Base-by-base conservation (phyloP, 1,139 yeast genomes). In the Debaryomyces singareniensis region DNA sequence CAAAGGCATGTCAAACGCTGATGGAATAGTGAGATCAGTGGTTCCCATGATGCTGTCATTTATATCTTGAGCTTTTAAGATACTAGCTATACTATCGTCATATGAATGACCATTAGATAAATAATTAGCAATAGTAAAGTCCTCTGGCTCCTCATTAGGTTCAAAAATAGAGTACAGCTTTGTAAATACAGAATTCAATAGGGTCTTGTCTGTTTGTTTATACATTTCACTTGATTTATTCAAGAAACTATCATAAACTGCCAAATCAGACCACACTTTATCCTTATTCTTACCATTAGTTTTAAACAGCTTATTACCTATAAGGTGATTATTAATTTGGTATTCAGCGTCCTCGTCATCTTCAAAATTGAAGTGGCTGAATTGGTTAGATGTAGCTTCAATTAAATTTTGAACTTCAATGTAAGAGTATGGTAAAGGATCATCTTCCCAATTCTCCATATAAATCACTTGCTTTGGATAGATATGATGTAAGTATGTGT, bases 401-500 rank as follows among this genome's bases (percentile, higher is more conserved):
- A 60, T 40, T 11, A 66, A 47, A 3, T 51, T 42, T 13, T 52
- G 56, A 13, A 70, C 62, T 32, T 66, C 71, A 15, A 66, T 61
- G 30, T 61, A 69, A 36, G 64, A 68, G 35, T 49, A 64, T 1
- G 69, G 64, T 20, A 66, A 55, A 3, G 62, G 56, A 5, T 58
- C 67, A 31, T 64, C 66, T 15, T 49, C 49, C 72, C 72, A 66
- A 26, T 57, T 51, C 35, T 64, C 71, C 53, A 62, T 58, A 35
- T 58, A 61, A 2, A 62, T 40, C 12, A 64, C 68, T 36, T 61
- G 68, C 45, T 63, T 62, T 22, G 62, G 53, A 39, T 63, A 54
- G 29, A 51, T 57, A 30, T 64, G 53, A 36, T 66, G 71, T 6
- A 59, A 43, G 33, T 55, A 57, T 6, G 64, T 50, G 40, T 53